Evolutionary conservation across 139 green algal genomes (phyloP), one percentile per base, ranked within the genome.

Genomic region (Auxenochlorella protothecoides): DNA sequence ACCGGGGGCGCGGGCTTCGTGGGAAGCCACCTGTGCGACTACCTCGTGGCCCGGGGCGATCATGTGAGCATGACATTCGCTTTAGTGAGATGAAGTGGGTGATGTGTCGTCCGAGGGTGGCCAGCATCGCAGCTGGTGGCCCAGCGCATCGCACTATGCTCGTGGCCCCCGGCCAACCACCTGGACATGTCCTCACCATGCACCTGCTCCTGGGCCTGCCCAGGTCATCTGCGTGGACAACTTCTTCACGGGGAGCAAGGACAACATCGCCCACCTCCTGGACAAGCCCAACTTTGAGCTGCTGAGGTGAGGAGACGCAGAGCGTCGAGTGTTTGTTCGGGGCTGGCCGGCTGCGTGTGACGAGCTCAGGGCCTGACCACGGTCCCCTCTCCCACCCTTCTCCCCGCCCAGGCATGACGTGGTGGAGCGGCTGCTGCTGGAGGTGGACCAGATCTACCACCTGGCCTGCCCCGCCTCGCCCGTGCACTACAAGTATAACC

Each of bases 401-500:
- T 52, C 62, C 10, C 15, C 11, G 62, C 12, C 12, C 62, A 66
- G 65, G 4, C 95, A 99, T 75, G 95, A 99, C 77, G 91, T 99
- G 11, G 89, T 95, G 5, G 89, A 99, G 85, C 85, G 83, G 15
- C 88, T 99, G 59, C 79, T 97, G 70, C 78, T 98, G 59, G 95
- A 99, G 76, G 94, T 99, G 51, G 95, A 99, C 79, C 89, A 97
- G 81, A 92, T 99, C 74, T 99, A 91, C 81, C 95, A 99, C 79
- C 85, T 98, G 52, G 95, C 95, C 5, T 99, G 95, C 86, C 95
- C 95, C n/a, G 95, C 95, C 0, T 98, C 94, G 0, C 95, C 95
- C 9, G 89, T 99, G 27, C 93, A 98, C 81, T 99, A 99, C 90
- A 99, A 99, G 90, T 97, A 97, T 85, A 98, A 99, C 76, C 95